Evolutionary conservation across 192 early-diverging fungal genomes (phyloP), one percentile per base, ranked within the genome.

Genomic region (Funneliformis mosseae): DNA sequence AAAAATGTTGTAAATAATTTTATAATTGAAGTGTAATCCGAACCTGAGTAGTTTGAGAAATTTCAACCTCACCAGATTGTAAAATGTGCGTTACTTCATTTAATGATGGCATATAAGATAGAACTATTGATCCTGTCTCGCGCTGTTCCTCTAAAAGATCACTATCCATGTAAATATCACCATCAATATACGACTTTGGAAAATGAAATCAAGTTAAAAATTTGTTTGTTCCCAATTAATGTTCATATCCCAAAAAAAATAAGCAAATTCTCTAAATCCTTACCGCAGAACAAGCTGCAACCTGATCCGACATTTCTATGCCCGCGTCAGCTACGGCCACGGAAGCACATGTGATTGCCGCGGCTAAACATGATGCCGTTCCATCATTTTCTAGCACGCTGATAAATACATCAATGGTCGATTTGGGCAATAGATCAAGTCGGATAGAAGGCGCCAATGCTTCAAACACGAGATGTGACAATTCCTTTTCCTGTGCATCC

Each of bases 281-380:
- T 88, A 91, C 91, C n/a, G 90, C 91, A 14, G 94, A 87, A 73
- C 88, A 91, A 14, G 90, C 94, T 8, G 91, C 90, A 8, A 96
- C 94, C n/a, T 87, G 83, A 84, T 96, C 95, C 60, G 86, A 78
- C 94, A 96, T 95, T 81, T 95, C 94, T 72, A 96, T 94, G 18
- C 94, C 94, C 14, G 95, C 94, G 85, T 96, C 93, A 11, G 94
- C 93, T 14, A 96, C 74, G 0, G 91, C 91, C 0, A 87, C 84
- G 11, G 90, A 92, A 9, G 94, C 90, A 12, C 92, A 93, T 27
- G 89, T 88, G 60, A 92, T 83, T 69, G 91, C 87, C 76, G 88
- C 89, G 14, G 92, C 87, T n/a, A 94, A 68, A 79, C 90, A 88
- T 10, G 93, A 89, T 21, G 83, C 84, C 23, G 84, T 88, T 8